Evolutionary conservation across 805 yeast genomes (phyloP).

Genomic region (Wickerhamiella kazuoi): DNA sequence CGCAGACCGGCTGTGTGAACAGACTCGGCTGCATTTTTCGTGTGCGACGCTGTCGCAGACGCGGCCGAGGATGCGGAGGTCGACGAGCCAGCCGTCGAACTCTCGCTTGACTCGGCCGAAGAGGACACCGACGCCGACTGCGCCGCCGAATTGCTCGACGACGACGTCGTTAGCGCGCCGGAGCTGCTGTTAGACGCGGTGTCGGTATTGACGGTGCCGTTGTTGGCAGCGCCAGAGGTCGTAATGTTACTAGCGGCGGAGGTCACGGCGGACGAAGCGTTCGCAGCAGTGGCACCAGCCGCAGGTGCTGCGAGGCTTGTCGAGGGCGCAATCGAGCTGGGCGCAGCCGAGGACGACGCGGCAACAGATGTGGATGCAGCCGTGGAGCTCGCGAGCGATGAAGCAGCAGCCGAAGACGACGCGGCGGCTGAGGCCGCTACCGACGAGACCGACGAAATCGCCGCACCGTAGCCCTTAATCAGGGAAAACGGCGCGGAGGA

Average conservation of each 20-base stretch:
- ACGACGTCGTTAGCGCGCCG: background rate
- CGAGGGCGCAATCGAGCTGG: background rate
- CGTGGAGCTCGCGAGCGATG: background rate
- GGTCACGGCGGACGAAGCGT: too few relatives aligned
- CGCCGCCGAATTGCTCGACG: background rate
- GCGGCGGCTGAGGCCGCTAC: background rate
- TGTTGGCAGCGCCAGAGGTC: too few relatives aligned
- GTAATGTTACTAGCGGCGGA: too few relatives aligned
- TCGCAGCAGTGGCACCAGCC: too few relatives aligned
- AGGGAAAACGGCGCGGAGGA: background rate
- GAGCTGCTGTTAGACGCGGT: background rate
- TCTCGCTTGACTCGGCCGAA: background rate
- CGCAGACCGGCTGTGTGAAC: background rate
- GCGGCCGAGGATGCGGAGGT: background rate
- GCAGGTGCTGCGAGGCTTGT: too few relatives aligned
- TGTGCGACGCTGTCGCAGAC: background rate
- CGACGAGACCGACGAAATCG: background rate
- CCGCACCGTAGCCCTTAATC: background rate
- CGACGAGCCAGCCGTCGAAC: background rate
- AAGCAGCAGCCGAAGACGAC: background rate
- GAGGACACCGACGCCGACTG: background rate
- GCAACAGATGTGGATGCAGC: background rate
- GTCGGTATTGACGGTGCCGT: too few relatives aligned
- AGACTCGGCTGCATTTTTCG: background rate
- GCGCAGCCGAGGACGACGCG: background rate